phyloP scores from a whole-genome alignment of 2,329 filamentous ascomycete species.

The Neonectria coccinea region DNA sequence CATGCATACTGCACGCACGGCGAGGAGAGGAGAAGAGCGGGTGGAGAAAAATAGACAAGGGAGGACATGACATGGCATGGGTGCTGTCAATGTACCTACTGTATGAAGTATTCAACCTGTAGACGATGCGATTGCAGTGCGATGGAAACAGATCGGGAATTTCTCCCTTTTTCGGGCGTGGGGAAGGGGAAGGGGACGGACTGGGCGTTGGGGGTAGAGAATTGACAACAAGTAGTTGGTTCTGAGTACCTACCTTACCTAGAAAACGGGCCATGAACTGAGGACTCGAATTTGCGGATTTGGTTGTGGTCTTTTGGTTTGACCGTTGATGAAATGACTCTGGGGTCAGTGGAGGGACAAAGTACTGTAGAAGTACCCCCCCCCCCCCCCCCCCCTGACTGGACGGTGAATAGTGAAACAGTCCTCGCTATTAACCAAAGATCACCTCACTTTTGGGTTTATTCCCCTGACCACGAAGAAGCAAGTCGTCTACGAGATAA shows the following conservation, averaged over 20 bases:
- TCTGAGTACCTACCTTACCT: too few relatives aligned
- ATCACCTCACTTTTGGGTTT: not conserved
- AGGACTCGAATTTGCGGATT: not conserved
- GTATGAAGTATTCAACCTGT: not conserved
- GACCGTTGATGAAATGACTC: too few relatives aligned
- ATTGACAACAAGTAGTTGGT: too few relatives aligned
- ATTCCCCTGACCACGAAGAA: not conserved
- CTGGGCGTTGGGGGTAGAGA: conserved; percentile 4
- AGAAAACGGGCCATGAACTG: not conserved
- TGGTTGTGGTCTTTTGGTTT: too few relatives aligned
- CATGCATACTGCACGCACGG: not conserved
- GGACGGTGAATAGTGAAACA: not conserved
- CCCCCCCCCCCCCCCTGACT: not conserved
- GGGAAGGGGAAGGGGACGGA: not conserved
- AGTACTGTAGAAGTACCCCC: not conserved
- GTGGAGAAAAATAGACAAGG: conserved; percentile 17
- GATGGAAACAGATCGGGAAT: conserved; percentile 17
- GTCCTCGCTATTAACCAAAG: not conserved
- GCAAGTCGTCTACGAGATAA: not conserved
- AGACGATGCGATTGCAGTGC: too few relatives aligned
- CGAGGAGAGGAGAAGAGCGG: not conserved
- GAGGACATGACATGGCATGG: not conserved
- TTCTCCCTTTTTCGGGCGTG: not conserved
- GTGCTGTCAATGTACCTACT: not conserved
- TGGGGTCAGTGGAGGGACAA: not conserved